phyloP scores from a whole-genome alignment of 495 filamentous ascomycete genomes.

The Penicillium desertorum region DNA sequence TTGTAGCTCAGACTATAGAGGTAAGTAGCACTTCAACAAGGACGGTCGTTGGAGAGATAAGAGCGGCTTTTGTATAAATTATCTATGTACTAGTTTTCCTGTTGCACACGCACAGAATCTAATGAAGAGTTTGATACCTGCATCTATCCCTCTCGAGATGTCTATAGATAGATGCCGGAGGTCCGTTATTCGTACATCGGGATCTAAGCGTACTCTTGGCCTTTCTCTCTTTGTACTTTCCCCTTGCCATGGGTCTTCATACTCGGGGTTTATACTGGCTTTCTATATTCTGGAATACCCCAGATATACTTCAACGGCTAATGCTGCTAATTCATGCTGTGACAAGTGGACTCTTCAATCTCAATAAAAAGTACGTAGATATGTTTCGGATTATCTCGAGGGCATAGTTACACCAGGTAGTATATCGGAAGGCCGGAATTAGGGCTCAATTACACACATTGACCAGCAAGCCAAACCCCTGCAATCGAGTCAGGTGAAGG shows the following conservation, averaged over 20 bases:
- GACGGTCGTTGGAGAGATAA: background rate
- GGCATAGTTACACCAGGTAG: conserved; percentile 5
- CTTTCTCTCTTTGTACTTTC: background rate
- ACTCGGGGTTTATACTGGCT: background rate
- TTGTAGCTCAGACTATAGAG: background rate
- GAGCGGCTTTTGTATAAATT: conserved; percentile 3
- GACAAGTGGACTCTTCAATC: background rate
- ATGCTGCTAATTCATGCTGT: background rate
- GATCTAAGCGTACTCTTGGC: background rate
- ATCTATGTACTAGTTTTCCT: background rate
- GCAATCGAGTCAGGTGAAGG: background rate
- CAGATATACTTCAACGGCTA: background rate
- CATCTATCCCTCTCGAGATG: conserved; percentile 2
- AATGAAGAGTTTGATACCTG: conserved; percentile 5
- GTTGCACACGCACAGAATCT: conserved; percentile 8
- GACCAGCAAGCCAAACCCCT: conserved; percentile 2
- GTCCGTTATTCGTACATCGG: conserved; percentile 8
- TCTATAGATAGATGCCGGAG: conserved; percentile 16
- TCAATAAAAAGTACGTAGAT: background rate
- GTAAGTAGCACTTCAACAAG: background rate
- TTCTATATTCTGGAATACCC: background rate
- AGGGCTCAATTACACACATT: background rate
- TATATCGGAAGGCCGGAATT: conserved; percentile 6
- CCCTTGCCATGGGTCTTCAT: background rate
- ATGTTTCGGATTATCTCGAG: conserved; percentile 1